Evolutionary conservation across 1,284 basidiomycete genomes (phyloP), one percentile per base, ranked within the genome.

Genomic region (Tranzscheliella williamsii): DNA sequence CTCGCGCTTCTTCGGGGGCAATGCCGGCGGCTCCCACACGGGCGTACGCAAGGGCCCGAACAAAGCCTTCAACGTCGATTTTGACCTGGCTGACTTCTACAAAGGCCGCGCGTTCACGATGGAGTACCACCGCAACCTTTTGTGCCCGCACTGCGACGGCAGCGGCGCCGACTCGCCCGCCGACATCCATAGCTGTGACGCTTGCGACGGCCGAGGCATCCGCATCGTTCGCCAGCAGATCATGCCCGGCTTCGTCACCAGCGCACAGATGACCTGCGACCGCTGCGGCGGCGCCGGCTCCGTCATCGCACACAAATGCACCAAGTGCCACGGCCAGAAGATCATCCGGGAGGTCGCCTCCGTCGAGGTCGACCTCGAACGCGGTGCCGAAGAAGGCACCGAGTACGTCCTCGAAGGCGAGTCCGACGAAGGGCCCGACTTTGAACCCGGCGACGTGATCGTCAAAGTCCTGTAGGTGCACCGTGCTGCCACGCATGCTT

Each of bases 221-320:
- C 54, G 72, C 23, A 57, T 77, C 32, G 54, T 76, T 12, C 55
- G 67, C 16, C 75, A 77, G 54, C 72, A 77, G 42, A 73, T 77
- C 58, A 76, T 76, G 75, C 75, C 75, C 5, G 75, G 75, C 16
- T 77, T 76, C 32, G 61, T 71, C 26, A 76, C 74, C 11, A 73
- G 67, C 31, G 61, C 73, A 3, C 71, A 73, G 50, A 61, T 63
- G 48, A 54, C 54, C 4, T 77, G 75, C 38, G 65, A 70, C 31
- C 42, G 44, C 12, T 77, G 75, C 33, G 52, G 64, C 15, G 75
- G 75, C 16, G 50, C 49, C 15, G 75, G 75, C 9, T 64, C 54
- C 15, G 52, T 65, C 18, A 77, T 77, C 42, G 45, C 41, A 16
- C 64, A 71, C 45, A 48, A 30, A 13, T 77, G 75, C 43, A 30